Evolutionary conservation across 371 early-diverging fungal species (phyloP).

Genomic region (Nosema bombycis): DNA sequence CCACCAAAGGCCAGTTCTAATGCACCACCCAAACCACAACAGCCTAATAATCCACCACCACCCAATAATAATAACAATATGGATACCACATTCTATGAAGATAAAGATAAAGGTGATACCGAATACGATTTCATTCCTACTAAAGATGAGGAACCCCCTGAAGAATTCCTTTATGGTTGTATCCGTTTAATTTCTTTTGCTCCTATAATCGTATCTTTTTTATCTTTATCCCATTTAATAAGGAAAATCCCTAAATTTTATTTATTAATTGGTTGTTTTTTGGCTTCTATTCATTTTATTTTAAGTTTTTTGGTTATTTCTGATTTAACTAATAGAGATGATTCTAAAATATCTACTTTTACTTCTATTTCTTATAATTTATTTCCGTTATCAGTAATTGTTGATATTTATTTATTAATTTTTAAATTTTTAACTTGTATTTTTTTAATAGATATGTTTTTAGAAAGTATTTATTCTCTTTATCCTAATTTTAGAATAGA

Average conservation of each 20-base stretch:
- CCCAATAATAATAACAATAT: neutral
- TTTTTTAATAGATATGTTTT: constrained; percentile 12
- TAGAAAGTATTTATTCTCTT: neutral
- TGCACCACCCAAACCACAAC: too few relatives aligned
- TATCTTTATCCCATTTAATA: constrained; percentile 9
- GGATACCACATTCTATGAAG: neutral
- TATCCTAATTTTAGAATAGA: neutral
- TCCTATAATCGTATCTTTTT: constrained; percentile 9
- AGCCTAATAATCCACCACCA: too few relatives aligned
- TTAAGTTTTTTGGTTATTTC: neutral
- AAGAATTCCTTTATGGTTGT: too few relatives aligned
- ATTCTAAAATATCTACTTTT: neutral
- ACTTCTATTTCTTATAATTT: neutral
- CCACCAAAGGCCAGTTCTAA: too few relatives aligned
- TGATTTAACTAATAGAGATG: neutral
- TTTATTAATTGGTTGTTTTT: neutral
- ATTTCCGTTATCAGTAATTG: neutral
- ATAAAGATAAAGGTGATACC: neutral
- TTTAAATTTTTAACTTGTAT: constrained; percentile 17
- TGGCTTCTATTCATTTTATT: neutral
- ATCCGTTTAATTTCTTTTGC: neutral
- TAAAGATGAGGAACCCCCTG: neutral
- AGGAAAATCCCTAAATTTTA: neutral
- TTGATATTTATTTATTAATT: constrained; percentile 2
- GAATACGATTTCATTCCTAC: neutral